Percentiles rank a stretch among this genome's conserved stretches.
phyloP scores from a whole-genome alignment of 352 stramenopile species.

The Phytophthora sp. region DNA sequence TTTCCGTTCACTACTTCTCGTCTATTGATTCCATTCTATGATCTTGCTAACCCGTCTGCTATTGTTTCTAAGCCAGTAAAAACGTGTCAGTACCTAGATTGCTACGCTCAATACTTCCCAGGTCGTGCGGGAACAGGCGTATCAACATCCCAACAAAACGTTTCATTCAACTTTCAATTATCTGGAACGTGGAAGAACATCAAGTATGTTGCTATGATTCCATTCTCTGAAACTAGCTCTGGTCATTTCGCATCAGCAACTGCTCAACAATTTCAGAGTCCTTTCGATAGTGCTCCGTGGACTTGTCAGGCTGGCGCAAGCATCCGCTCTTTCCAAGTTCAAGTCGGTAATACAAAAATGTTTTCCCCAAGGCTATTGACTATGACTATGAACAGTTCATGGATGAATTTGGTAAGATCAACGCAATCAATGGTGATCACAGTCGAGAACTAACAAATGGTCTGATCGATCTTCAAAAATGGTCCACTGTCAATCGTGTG shows the following conservation, averaged over 20 bases:
- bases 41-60: not conserved
- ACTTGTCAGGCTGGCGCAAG: not conserved
- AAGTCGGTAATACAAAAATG: constrained; percentile 4
- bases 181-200: not conserved
- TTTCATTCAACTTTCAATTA: not conserved
- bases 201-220: not conserved
- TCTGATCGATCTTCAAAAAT: constrained; percentile 27
- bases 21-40: not conserved
- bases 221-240: not conserved
- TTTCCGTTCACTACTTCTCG: not conserved
- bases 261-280: not conserved
- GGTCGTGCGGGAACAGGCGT: not conserved
- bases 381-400: constrained; percentile 17
- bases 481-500: constrained; percentile 6
- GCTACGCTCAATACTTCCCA: not conserved
- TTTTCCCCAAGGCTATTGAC: constrained; percentile 19
- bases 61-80: not conserved
- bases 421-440: constrained; percentile 24
- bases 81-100: not conserved
- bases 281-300: not conserved
- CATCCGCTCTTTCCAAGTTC: constrained; percentile 8
- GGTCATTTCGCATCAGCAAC: not conserved
- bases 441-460: constrained; percentile 17
- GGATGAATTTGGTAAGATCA: constrained; percentile 28
- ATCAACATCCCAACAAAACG: not conserved